Base-by-base conservation (phyloP, 108 stramenopile species). In the Mediolabrus comicus region DNA sequence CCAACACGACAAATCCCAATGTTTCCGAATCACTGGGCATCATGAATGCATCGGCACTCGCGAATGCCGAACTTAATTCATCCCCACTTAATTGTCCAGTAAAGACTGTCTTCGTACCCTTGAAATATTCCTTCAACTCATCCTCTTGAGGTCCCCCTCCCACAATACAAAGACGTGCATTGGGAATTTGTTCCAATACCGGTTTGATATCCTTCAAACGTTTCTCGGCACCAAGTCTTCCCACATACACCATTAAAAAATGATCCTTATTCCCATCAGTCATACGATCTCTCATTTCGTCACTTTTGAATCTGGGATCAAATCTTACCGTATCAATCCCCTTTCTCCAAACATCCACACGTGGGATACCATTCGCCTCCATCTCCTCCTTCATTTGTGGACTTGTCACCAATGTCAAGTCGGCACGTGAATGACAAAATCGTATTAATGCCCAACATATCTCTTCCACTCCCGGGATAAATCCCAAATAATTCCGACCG, bases 301-400 rank as follows among this genome's bases (percentile, higher is more conserved):
- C 67, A 19, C 54, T 63, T 28, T 67, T 70, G 65, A 94, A 97
- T 35, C 75, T 75, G 5, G 98, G 98, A 62, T 97, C 71, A 70
- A 98, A 98, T 17, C 87, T 84, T 38, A 88, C 86, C n/a, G 93
- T 95, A 72, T 95, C 94, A 80, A 95, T 95, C 5, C 96, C 96
- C 82, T 95, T 97, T 3, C 93, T 60, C 96, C 96, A 97, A 12
- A 97, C 97, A 14, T 96, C 97, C 24, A 97, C 95, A 16, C 96
- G 79, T 13, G 87, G 86, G 32, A 98, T 85, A n/a, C 97, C 96
- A 53, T 96, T 82, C 16, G 41, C 69, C 27, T 43, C 66, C 53
- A 98, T 56, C 82, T 98, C 92, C 26, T 87, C 71, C 74, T 86
- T 81, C 79, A 98, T 85, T 82, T 97, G 98, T 8, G 96, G 97